Percentiles rank a stretch among this genome's conserved stretches.
phyloP scores from a whole-genome alignment of 1,139 yeast species.

The Suhomyces wounanorum region DNA sequence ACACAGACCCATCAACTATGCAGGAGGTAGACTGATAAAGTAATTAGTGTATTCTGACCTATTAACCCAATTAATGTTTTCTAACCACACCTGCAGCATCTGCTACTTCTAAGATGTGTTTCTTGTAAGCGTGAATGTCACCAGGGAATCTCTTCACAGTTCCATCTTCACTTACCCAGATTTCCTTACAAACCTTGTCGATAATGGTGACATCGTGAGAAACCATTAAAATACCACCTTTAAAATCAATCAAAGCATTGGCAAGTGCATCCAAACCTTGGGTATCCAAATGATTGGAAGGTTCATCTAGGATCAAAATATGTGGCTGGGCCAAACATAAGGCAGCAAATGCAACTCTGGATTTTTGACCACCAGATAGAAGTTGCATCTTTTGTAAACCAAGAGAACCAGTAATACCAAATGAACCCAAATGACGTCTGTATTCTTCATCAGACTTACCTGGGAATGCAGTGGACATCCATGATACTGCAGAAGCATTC shows the following conservation, averaged over 20 bases:
- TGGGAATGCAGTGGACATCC: slow-evolving; percentile 90
- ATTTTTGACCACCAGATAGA: slow-evolving; percentile 96
- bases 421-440: slow-evolving; percentile 93
- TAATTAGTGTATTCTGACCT: neutral
- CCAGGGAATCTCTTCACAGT: slow-evolving; percentile 82
- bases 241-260: slow-evolving; percentile 80
- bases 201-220: slow-evolving; percentile 95
- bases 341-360: slow-evolving; percentile 97
- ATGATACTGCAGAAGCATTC: slow-evolving; percentile 81
- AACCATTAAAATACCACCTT: slow-evolving; percentile 97
- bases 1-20: neutral
- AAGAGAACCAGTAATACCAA: slow-evolving; percentile 93
- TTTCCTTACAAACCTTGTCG: slow-evolving; percentile 83
- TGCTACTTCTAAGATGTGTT: slow-evolving; percentile 77
- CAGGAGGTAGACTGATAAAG: neutral
- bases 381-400: slow-evolving; percentile 90
- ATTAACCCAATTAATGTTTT: slow-evolving; percentile 52
- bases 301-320: slow-evolving; percentile 91
- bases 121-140: slow-evolving; percentile 82
- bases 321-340: slow-evolving; percentile 92
- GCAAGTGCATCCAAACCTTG: slow-evolving; percentile 95
- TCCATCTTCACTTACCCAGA: slow-evolving; percentile 92
- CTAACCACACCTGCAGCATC: slow-evolving; percentile 87
- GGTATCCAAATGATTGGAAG: slow-evolving; percentile 98
- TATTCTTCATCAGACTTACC: slow-evolving; percentile 97